Base-by-base conservation (phyloP, 352 stramenopile species). In the Pythium chondricola region DNA sequence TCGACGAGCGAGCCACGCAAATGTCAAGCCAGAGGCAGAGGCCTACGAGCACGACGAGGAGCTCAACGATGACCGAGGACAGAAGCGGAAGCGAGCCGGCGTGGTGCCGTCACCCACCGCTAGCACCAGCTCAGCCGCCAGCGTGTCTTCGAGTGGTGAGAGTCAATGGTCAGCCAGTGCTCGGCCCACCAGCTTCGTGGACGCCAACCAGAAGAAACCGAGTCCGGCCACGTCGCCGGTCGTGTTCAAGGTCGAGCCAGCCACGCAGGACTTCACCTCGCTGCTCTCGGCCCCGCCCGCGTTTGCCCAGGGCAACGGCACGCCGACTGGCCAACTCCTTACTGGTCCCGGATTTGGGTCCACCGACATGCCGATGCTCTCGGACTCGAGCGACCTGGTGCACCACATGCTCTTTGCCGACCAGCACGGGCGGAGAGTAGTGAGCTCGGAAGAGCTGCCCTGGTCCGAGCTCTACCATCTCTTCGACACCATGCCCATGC, bases 401-500 rank as follows among this genome's bases (percentile, higher is more conserved):
- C 74, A 58, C 40, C 74, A 90, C 58, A 75, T 63, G 38, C 53
- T 90, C 4, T 90, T 90, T 38, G 67, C 71, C 18, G 75, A 90
- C 35, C 54, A 81, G 6, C 65, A 75, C 17, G 63, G 67, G 24
- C 71, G 76, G 18, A 66, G 79, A 16, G 70, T 90, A 6, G 75
- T 90, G 14, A 72, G 76, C 22, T 84, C 57, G 3, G 79, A 90
- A 29, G 79, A 90, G 30, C 58, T 90, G 24, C 79, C 79, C 14
- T 90, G 79, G 79, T 85, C 79, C 20, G 79, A 90, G 63, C 57
- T 90, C 16, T 90, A 90, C 63, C 85, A 88, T 56, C 44, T 90
- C 17, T 90, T 90, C 39, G 76, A 90, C 21, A 56, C 66, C 16
- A 43, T 80, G 45, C 67, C 73, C 9, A 63, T 44, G 55, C 69